Conservation (phyloP, 805 yeast species). For the Maudiozyma serrabonitensis region DNA sequence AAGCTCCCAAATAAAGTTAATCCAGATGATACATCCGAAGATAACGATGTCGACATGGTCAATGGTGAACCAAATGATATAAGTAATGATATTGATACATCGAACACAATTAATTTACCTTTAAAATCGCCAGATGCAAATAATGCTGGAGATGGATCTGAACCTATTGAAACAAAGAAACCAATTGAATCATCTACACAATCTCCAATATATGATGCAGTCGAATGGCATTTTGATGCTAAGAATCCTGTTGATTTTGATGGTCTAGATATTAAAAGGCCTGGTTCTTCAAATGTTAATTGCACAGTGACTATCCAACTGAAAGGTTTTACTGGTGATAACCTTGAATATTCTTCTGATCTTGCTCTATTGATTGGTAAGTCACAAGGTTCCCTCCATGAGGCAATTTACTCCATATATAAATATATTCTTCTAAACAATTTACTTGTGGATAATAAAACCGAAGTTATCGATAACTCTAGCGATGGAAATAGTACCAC, state of each 20-base stretch:
- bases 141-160: not conserved
- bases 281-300: conserved; percentile 56
- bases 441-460: conserved; percentile 30
- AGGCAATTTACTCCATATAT: conserved; percentile 70
- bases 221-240: conserved; percentile 85
- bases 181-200: not conserved
- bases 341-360: conserved; percentile 49
- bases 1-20: conserved; percentile 8
- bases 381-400: conserved; percentile 76
- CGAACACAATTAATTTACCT: conserved; percentile 3
- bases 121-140: not conserved
- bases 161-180: not conserved
- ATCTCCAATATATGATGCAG: conserved; percentile 22
- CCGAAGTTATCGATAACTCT: conserved; percentile 5
- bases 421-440: conserved; percentile 65
- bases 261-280: conserved; percentile 78
- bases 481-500: conserved; percentile 7
- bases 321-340: conserved; percentile 60
- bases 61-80: not conserved
- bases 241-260: conserved; percentile 55
- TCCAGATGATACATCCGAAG: not conserved
- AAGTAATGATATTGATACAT: not conserved
- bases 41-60: not conserved
- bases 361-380: conserved; percentile 66
- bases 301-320: conserved; percentile 73